Evolutionary conservation across 768 basidiomycete genomes (phyloP), one percentile per base, ranked within the genome.

Genomic region (Pleurotus tuoliensis): DNA sequence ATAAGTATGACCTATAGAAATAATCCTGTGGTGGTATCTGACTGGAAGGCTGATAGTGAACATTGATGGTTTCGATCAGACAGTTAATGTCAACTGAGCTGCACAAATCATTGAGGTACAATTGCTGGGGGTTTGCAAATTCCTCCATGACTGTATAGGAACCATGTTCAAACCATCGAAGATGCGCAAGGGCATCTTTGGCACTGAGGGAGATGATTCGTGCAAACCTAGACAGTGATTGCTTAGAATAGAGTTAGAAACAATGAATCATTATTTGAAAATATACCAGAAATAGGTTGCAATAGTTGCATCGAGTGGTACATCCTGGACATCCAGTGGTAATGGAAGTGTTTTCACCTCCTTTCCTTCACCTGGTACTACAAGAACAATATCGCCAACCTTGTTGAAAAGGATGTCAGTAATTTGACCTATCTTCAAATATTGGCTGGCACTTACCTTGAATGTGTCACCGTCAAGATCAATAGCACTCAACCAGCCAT

Each of bases 91-190:
- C 58, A 13, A 79, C 62, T 7, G 72, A 61, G 44, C 75, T 76
- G 58, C 90, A 92, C 0, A 77, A 64, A 2, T 83, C 68, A 25
- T 77, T 77, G 4, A 88, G 66, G 64, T 86, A 90, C 0, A 93
- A 64, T 60, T 92, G 89, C 55, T 83, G 83, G 0, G 81, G 72
- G 56, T 87, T 71, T 0, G 78, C 80, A 12, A 91, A 67, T 58
- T 90, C 84, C 24, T 76, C 71, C 22, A 90, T 65, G 16, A 82
- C 65, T 0, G 83, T 87, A 54, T 80, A 77, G 0, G 81, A 79
- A 0, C 83, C 81, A 62, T 92, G 90, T 51, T 87, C 80, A 30
- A 88, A 81, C 89, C 89, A 93, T 27, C 83, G 87, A 8, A 88
- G 68, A 66, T 93, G 91, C 0, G 81, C 78, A 1, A 57, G 68